These are phyloP conservation scores for Coriolopsis trogii DNA, from an alignment of 1,284 basidiomycete species.

Conservation along the genomic window DNA sequence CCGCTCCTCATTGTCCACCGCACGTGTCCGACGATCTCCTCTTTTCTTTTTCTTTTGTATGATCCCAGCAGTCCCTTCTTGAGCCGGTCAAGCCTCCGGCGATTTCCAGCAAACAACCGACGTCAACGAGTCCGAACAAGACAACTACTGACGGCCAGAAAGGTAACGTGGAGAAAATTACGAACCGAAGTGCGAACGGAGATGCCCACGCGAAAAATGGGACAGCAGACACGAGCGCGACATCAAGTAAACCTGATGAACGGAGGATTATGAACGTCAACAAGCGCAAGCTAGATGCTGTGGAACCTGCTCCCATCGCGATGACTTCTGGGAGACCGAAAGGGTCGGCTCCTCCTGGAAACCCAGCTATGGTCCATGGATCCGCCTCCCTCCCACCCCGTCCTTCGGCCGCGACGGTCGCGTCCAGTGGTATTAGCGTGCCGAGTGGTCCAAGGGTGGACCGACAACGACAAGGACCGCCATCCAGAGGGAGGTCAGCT, in stretches of 20 bases:
- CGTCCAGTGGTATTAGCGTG: conserved; percentile 3
- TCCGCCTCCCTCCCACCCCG: conserved; percentile 16
- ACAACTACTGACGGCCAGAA: conserved; percentile 3
- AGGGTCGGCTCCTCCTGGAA: background rate
- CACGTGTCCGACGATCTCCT: conserved; percentile 47
- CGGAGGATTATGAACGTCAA: conserved; percentile 30
- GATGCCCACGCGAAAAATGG: conserved; percentile 1
- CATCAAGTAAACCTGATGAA: conserved; percentile 4
- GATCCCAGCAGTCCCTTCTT: conserved; percentile 48
- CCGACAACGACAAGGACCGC: conserved; percentile 10
- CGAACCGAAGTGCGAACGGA: conserved; percentile 1
- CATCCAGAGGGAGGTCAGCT: conserved; percentile 3
- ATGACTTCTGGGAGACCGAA: conserved; percentile 4
- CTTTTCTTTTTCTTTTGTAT: conserved; percentile 44
- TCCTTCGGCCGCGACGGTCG: conserved; percentile 6
- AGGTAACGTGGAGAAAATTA: conserved; percentile 18
- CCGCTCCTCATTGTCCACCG: conserved; percentile 46
- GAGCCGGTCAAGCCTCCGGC: conserved; percentile 24
- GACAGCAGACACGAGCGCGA: conserved; percentile 5
- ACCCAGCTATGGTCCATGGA: conserved; percentile 1
- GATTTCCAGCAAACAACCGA: conserved; percentile 3
- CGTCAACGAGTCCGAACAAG: conserved; percentile 9
- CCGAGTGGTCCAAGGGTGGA: conserved; percentile 10
- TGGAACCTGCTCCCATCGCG: conserved; percentile 7
- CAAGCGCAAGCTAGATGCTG: conserved; percentile 28